A percentile compares a stretch with the other conserved stretches of the same genome.
These are phyloP conservation scores for Smittium culicis DNA, from an alignment of 371 early-diverging fungal genomes.

Conservation along the genomic window DNA sequence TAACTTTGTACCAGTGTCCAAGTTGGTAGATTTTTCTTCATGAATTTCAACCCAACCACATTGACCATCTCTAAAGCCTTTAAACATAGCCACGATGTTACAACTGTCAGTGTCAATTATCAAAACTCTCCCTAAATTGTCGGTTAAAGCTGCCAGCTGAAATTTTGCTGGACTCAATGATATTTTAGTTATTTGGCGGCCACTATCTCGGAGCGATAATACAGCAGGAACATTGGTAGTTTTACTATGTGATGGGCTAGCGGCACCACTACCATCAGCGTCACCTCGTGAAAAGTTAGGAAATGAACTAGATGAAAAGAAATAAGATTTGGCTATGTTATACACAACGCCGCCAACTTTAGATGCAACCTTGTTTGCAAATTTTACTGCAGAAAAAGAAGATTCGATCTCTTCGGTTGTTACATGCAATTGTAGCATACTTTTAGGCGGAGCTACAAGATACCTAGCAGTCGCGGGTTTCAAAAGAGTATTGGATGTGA, in stretches of 20 bases:
- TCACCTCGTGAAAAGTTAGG: background rate
- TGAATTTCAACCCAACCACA: constrained; percentile 30
- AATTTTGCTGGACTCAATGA: constrained; percentile 20
- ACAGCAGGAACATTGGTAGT: constrained; percentile 21
- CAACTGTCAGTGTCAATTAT: constrained; percentile 26
- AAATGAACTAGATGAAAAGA: constrained; percentile 17
- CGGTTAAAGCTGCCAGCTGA: constrained; percentile 29
- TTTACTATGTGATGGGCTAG: background rate
- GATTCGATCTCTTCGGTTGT: constrained; percentile 23
- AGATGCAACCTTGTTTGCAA: constrained; percentile 27
- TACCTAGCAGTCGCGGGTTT: constrained; percentile 20
- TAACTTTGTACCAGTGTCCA: background rate
- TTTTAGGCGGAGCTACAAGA: constrained; percentile 23
- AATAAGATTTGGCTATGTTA: constrained; percentile 24
- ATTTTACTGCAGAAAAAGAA: constrained; percentile 24
- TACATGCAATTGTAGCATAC: constrained; percentile 17
- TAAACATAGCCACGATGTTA: constrained; percentile 29
- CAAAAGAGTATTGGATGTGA: background rate
- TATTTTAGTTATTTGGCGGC: constrained; percentile 24
- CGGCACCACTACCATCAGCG: background rate
- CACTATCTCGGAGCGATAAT: constrained; percentile 22
- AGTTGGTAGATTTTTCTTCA: background rate
- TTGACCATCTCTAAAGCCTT: constrained; percentile 32
- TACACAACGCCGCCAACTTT: constrained; percentile 27
- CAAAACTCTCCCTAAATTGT: constrained; percentile 27